Base-by-base conservation (phyloP, 176 grass and related monocot species). In the Otatea glauca region DNA sequence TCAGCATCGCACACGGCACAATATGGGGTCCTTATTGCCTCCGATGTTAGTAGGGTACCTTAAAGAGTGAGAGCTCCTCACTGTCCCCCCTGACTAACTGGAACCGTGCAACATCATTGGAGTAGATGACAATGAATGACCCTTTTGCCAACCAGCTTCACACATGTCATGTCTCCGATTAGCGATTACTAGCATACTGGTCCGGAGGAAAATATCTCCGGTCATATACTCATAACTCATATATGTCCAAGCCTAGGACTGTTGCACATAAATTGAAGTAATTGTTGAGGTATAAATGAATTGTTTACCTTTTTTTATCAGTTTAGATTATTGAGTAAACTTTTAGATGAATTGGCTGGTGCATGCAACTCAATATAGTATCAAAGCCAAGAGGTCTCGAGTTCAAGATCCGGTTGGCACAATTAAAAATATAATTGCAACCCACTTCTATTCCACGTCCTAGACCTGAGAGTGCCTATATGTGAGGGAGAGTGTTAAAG, bases 91-190 rank as follows among this genome's bases (percentile, higher is more conserved):
- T 13, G 24, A n/a, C 7, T 23, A 4, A 58, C 5, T 13, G n/a
- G 58, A 5, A 25, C 23, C 9, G 51, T 20, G 18, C 58, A 5
- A 32, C 15, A 34, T 18, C 42, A 50, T 35, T 51, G 59, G 13
- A 62, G 38, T 20, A 1, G 54, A 10, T 29, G 12, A 11, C 43
- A 65, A 66, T 66, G 43, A 66, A 79, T 50, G 43, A 37, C 43
- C 14, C 56, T n/a, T 64, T 5, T 65, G 43, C 77, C 77, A 80
- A 42, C 44, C 62, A 51, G 32, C 16, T 38, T 16, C 47, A 5
- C 77, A 80, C 62, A 53, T 68, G 62, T 9, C 77, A 39, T 68
- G 63, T 53, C 77, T 66, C 15, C 58, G 2, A 64, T 29, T 29
- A 29, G 29, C 29, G 29, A 29, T 64, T 20, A 7, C 50, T 4